A percentile compares a stretch with the other conserved stretches of the same genome.
Evolutionary conservation across 208 protist species (phyloP).

Genomic region (Leptomonas seymouri): DNA sequence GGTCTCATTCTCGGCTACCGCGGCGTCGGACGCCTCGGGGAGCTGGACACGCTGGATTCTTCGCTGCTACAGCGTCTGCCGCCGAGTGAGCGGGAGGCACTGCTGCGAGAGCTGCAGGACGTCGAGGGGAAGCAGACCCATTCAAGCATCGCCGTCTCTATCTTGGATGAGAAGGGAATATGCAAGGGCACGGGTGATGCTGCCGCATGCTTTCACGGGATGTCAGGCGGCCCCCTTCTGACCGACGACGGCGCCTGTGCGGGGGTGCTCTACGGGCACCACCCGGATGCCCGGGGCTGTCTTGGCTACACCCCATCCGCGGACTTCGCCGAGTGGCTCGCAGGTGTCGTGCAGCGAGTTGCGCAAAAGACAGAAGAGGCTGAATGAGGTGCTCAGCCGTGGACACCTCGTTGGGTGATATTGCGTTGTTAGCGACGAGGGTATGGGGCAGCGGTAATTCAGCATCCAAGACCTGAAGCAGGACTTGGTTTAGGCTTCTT

Average conservation of each 20-base stretch:
- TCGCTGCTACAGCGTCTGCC: conserved; percentile 62
- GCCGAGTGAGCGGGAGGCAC: conserved; percentile 42
- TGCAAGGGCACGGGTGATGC: conserved; percentile 40
- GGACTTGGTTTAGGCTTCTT: too few species aligned
- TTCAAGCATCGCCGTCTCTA: conserved; percentile 28
- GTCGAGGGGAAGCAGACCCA: conserved; percentile 68
- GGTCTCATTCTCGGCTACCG: conserved; percentile 57
- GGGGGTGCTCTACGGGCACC: conserved; percentile 77
- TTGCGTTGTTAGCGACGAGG: too few species aligned
- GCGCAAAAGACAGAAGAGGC: background rate
- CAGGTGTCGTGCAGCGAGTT: conserved; percentile 17
- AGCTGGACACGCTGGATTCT: conserved; percentile 79
- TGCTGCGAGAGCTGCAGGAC: conserved; percentile 54
- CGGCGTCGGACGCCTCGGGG: conserved; percentile 56
- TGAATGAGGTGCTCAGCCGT: too few species aligned
- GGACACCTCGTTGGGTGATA: too few species aligned
- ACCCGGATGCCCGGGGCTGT: conserved; percentile 39
- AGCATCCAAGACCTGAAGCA: too few species aligned
- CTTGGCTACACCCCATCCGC: conserved; percentile 63
- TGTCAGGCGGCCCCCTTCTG: conserved; percentile 74
- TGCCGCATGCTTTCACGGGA: conserved; percentile 72
- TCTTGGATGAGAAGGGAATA: conserved; percentile 58
- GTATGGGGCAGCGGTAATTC: too few species aligned
- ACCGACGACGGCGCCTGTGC: conserved; percentile 41
- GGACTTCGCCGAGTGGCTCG: conserved; percentile 49